Evolutionary conservation across 2,329 filamentous ascomycete species (phyloP).

Genomic region (Anthostomella pinea): DNA sequence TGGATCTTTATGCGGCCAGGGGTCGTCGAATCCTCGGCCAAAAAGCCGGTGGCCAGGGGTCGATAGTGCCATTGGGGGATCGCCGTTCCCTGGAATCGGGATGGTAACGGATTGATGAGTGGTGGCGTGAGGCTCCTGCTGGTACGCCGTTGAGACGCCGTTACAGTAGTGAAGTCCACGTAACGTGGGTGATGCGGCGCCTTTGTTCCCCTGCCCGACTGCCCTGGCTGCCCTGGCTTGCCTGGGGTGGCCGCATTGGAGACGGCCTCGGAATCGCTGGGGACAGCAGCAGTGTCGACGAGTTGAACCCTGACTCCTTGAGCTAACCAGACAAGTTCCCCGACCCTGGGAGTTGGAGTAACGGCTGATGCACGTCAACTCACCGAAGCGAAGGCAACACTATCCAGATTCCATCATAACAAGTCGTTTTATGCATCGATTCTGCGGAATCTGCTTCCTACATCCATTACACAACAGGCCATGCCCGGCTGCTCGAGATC

Average conservation of each 20-base stretch:
- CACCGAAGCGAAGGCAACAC: slow-evolving; percentile 11
- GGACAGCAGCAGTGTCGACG: no score
- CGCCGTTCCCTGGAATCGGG: slow-evolving; percentile 25
- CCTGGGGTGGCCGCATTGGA: background rate
- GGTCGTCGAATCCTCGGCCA: slow-evolving; percentile 24
- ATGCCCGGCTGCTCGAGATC: slow-evolving; percentile 11
- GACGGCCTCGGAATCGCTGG: no score
- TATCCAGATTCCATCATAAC: slow-evolving; percentile 14
- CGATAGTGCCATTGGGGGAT: slow-evolving; percentile 19
- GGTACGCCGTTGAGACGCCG: no score
- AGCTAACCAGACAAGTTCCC: no score
- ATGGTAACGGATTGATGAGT: slow-evolving; percentile 22
- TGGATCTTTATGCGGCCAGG: slow-evolving; percentile 9
- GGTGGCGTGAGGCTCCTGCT: slow-evolving; percentile 13
- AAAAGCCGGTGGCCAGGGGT: slow-evolving; percentile 21
- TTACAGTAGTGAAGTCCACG: slow-evolving; percentile 16
- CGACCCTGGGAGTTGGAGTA: slow-evolving; percentile 7
- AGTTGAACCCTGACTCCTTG: no score
- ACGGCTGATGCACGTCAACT: slow-evolving; percentile 13
- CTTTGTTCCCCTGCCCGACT: no score
- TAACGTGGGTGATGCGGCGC: no score
- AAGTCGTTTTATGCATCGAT: slow-evolving; percentile 14
- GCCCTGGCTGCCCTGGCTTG: background rate
- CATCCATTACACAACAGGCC: slow-evolving; percentile 13
- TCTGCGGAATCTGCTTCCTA: slow-evolving; percentile 15